phyloP scores from a whole-genome alignment of 2,329 filamentous ascomycete species.

The Fusarium sarcochroum region DNA sequence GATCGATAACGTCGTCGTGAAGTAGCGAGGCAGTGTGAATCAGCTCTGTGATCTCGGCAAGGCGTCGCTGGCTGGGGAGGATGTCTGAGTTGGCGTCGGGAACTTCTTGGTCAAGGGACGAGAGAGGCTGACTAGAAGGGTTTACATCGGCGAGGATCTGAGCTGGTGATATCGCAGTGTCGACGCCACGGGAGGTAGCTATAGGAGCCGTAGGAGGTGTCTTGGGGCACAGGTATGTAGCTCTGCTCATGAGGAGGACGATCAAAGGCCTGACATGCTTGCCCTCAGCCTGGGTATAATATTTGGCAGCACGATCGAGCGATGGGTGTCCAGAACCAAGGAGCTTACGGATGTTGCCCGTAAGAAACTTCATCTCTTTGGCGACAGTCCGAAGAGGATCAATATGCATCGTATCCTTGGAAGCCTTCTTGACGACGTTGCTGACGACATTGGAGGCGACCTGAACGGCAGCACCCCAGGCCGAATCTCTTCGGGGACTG shows the following conservation, averaged over 20 bases:
- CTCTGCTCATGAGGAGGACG: constrained; percentile 95
- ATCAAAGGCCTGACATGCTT: constrained; percentile 97
- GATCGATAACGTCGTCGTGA: constrained; percentile 98
- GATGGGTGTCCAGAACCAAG: constrained; percentile 94
- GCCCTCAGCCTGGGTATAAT: constrained; percentile 96
- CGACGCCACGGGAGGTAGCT: constrained; percentile 63
- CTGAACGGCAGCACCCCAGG: constrained; percentile 81
- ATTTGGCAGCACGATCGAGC: constrained; percentile 95
- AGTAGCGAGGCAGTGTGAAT: constrained; percentile 97
- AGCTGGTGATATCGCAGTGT: constrained; percentile 68
- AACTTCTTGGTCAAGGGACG: constrained; percentile 57
- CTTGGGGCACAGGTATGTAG: constrained; percentile 84
- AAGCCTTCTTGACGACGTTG: constrained; percentile 73
- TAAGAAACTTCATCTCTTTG: constrained; percentile 97
- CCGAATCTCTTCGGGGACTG: constrained; percentile 67
- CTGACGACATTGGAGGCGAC: constrained; percentile 79
- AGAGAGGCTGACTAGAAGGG: constrained; percentile 68
- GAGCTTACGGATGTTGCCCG: constrained; percentile 92
- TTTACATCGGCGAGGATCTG: constrained; percentile 84
- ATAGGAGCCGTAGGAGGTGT: constrained; percentile 54
- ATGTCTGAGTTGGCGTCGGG: constrained; percentile 72
- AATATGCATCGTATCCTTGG: constrained; percentile 78
- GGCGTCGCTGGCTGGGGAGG: constrained; percentile 89
- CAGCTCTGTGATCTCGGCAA: constrained; percentile 96
- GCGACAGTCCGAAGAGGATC: constrained; percentile 92